Base-by-base conservation (phyloP, 1,284 basidiomycete genomes). In the Cutaneotrichosporon dermatis region DNA sequence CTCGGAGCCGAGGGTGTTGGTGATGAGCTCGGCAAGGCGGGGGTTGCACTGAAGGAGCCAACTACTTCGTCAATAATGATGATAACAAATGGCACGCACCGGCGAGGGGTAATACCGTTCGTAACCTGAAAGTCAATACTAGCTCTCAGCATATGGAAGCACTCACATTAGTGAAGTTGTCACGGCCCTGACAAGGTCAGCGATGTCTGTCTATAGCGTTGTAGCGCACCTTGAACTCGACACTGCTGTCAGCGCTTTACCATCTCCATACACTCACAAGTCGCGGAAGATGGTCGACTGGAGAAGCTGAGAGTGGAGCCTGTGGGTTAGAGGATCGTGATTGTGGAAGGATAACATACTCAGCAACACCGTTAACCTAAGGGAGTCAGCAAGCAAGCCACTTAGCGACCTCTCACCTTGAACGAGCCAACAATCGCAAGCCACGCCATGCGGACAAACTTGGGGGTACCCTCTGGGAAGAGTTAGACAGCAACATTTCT, bases 11-110 rank as follows among this genome's bases (percentile, higher is more conserved):
- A 96, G 85, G 0, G 89, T 87, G 66, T 87, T 81, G 25, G 89
- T 88, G 75, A 95, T 92, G 55, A 96, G 86, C 33, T 82, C 81
- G 63, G 88, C 89, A 43, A 96, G 84, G 45, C 84, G 82, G 8
- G 90, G 90, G 80, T 96, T 96, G 82, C 90, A 92, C 83, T 93
- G 89, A 68, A 93, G 88, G 57, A 96, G 84, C 92, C 92, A 25
- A 25, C 25, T 25, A 25, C 25, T 25, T 25, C 25, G 25, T 25
- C 25, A 25, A 25, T 25, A 25, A 25, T 25, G 25, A 25, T 25
- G 25, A 25, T 25, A 25, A 25, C 25, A 25, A 25, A 25, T 25
- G 25, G 25, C 25, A 25, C 25, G 25, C 25, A 95, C 53, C 71
- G 65, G 52, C 66, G 61, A 49, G 69, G 61, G 6, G 71, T 66